Base-by-base conservation (phyloP, 352 stramenopile species). In the Phytophthora brassicae region DNA sequence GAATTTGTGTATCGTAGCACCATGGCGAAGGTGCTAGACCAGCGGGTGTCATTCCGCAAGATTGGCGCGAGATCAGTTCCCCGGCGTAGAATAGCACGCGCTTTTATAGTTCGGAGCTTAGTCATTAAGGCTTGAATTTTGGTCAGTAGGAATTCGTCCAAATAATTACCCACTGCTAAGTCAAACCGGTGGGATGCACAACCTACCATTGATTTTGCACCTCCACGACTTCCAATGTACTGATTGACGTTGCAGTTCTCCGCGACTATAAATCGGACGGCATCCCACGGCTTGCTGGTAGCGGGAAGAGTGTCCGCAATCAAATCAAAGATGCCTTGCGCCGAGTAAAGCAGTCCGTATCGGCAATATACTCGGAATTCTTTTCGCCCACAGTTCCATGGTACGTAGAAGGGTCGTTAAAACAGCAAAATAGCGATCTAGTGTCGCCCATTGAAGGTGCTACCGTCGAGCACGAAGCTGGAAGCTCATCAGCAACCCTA, bases 141-240 rank as follows among this genome's bases (percentile, higher is more conserved):
- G 5, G 31, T 46, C 2, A 64, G 31, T 7, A 68, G 23, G n/a
- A n/a, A n/a, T n/a, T n/a, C 17, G 4, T 22, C 50, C 36, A 69
- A 39, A 24, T 45, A 46, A 55, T 69, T 43, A 8, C 41, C 11
- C 2, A 69, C 42, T 11, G 61, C 57, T 6, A 71, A 46, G n/a
- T 64, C 48, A 23, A 65, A 72, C 6, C 58, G 36, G 22, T 72
- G 58, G 20, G 24, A 65, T 0, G 65, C 58, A 26, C 59, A 65
- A 0, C 59, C 54, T 23, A 66, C 51, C 28, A 72, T 19, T 14
- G 58, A 44, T 8, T 68, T 22, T 26, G 39, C 39, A 26, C 56
- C 39, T 49, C 48, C 53, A 4, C 35, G 42, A 22, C 39, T 31
- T 11, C 62, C 67, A 33, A 66, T 71, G 57, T 41, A 68, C 26